Base-by-base conservation (phyloP, 768 basidiomycete species). In the Calocybe gangraenosa region DNA sequence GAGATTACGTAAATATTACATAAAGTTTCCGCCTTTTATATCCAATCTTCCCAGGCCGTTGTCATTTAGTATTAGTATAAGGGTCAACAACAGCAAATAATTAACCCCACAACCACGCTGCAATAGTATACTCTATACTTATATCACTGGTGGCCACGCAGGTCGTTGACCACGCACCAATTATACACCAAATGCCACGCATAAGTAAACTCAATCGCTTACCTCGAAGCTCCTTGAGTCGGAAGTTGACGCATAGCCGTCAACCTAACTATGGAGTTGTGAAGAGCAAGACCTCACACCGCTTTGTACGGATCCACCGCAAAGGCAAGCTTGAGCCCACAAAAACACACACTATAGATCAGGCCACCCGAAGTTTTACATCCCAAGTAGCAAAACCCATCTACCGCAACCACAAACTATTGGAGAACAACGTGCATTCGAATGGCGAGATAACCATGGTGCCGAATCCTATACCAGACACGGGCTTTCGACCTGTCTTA, bases 391-490 rank as follows among this genome's bases (percentile, higher is more conserved):
- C 22, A n/a, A 21, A 53, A 39, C 37, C 53, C 32, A 49, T 34
- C 35, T 25, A 48, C 22, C 49, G 43, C 36, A 44, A 49, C 13
- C 54, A 54, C 37, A 53, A 58, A 35, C 45, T 40, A 32, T 23
- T 47, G 2, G 30, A 35, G 17, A 53, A 60, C 35, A 57, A 58
- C 37, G 58, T 55, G 39, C 58, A 52, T 44, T 49, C 53, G 5
- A 49, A 48, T 13, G 43, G 40, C 43, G 68, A 73, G 46, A 55
- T 65, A 13, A 70, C 70, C 6, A 62, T 67, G 33, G 60, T 80
- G 35, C 77, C 79, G 10, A 68, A 70, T 49, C 78, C 78, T 48
- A 68, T 69, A 31, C 75, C 76, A 18, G 74, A 76, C 37, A 70
- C 67, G 37, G 70, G 67, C 22, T 46, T 62, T 35, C 63, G 48